Base-by-base conservation (phyloP, 202 grass and related monocot genomes). In the Schoenoplectus tabernaemontani region DNA sequence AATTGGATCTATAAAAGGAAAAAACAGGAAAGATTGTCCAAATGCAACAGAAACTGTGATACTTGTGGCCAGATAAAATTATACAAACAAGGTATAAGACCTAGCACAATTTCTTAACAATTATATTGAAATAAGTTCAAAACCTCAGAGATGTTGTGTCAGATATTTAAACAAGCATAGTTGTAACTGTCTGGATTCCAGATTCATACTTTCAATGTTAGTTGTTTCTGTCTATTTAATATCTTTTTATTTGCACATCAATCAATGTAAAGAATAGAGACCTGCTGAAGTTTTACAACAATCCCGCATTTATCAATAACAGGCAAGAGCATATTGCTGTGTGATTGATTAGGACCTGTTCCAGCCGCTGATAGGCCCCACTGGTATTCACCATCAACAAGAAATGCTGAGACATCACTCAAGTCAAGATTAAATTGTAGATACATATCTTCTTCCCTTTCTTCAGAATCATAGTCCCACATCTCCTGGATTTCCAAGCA, bases 231-330 rank as follows among this genome's bases (percentile, higher is more conserved):
- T 72, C 43, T 72, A 43, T 9, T 48, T 50, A 42, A 28, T 43
- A 16, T n/a, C 44, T 16, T 30, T 72, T 17, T 72, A 72, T 50
- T 43, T 50, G 42, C 24, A n/a, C 51, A 73, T 74, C 46, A 53
- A 74, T 72, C 26, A 74, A 58, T 56, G 7, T 9, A 78, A 78
- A 22, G 68, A 62, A 34, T 82, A 24, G 44, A 65, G 59, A 97
- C 94, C 94, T 97, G 94, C 86, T 97, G 91, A 90, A 97, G 86
- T 75, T 97, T 97, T 81, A 88, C 73, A 68, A 89, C 86, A 81
- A 97, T 92, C 62, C 87, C 94, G 84, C 94, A 97, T 67, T 93
- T 97, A 59, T 97, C 94, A 61, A 97, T 91, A 86, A 97, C 91
- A 57, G 91, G 91, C 78, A 97, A 83, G 39, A 93, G 78, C 16